phyloP scores from a whole-genome alignment of 1,284 basidiomycete genomes.

The Ustilago shanxiensis region DNA sequence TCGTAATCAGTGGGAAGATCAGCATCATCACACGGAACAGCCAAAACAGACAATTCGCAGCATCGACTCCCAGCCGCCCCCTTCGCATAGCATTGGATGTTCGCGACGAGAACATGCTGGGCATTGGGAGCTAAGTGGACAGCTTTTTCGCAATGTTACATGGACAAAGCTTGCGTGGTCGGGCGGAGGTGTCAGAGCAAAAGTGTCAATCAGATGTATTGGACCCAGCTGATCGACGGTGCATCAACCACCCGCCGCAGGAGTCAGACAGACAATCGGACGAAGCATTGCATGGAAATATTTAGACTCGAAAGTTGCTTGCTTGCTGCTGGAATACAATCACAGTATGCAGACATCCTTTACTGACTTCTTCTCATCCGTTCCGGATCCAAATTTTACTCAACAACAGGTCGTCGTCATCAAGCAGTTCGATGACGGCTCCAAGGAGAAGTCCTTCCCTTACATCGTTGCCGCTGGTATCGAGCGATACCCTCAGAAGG shows the following conservation, averaged over 20 bases:
- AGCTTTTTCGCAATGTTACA: not conserved
- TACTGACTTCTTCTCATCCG: conserved; percentile 9
- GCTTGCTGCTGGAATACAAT: not conserved
- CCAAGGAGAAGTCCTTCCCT: conserved; percentile 69
- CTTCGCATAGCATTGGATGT: too few relatives aligned
- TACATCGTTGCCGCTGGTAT: conserved; percentile 69
- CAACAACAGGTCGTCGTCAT: conserved; percentile 67
- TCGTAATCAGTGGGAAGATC: too few relatives aligned
- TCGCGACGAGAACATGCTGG: too few relatives aligned
- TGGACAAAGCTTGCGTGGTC: not conserved
- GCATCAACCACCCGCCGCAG: not conserved
- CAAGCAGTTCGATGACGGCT: conserved; percentile 70
- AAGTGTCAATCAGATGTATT: too few relatives aligned
- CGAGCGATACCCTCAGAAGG: conserved; percentile 70
- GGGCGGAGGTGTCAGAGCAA: too few relatives aligned
- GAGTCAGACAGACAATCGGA: not conserved
- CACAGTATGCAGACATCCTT: not conserved
- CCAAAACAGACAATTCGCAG: too few relatives aligned
- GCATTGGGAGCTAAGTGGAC: not conserved
- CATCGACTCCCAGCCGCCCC: too few relatives aligned
- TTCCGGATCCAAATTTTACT: not conserved
- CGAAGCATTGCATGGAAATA: not conserved
- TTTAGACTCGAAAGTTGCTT: conserved; percentile 18
- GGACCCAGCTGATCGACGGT: too few relatives aligned
- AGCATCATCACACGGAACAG: too few relatives aligned